phyloP scores from a whole-genome alignment of 768 basidiomycete genomes.

The Amanita fuliginea region DNA sequence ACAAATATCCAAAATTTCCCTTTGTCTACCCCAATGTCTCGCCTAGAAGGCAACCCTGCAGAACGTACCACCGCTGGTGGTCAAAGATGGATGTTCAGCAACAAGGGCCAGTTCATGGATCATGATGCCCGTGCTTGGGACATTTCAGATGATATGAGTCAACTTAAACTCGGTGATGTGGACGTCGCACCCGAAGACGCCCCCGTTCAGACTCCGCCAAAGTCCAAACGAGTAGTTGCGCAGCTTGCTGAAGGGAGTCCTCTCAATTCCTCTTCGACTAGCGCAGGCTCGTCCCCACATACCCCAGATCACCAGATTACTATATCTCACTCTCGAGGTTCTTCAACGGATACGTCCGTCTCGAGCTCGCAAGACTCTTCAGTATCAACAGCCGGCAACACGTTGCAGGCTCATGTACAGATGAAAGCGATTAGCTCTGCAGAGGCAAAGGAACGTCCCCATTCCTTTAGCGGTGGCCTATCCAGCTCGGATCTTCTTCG shows the following conservation, averaged over 20 bases:
- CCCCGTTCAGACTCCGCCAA: constrained; percentile 57
- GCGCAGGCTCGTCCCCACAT: constrained; percentile 65
- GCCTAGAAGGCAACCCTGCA: constrained; percentile 22
- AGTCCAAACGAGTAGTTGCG: constrained; percentile 46
- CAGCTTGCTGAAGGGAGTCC: constrained; percentile 60
- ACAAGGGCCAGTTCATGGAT: constrained; percentile 54
- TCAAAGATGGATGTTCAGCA: constrained; percentile 56
- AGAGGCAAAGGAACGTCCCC: constrained; percentile 68
- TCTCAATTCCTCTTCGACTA: constrained; percentile 62
- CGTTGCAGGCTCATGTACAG: constrained; percentile 42
- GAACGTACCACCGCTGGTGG: constrained; percentile 28
- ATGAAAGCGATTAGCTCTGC: constrained; percentile 38
- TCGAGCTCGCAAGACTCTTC: constrained; percentile 77
- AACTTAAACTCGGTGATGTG: constrained; percentile 55
- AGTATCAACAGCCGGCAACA: constrained; percentile 44
- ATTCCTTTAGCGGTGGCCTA: constrained; percentile 72
- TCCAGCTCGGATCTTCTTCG: constrained; percentile 66
- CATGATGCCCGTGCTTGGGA: constrained; percentile 54
- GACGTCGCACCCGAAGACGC: constrained; percentile 31
- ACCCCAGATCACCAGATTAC: constrained; percentile 54
- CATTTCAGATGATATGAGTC: constrained; percentile 61
- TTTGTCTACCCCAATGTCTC: constrained; percentile 29
- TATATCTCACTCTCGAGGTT: background rate
- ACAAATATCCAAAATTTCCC: constrained; percentile 26
- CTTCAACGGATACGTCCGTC: constrained; percentile 23